Percentiles rank a stretch among this genome's conserved stretches.
Evolutionary conservation across 2,329 filamentous ascomycete genomes (phyloP).

Genomic region (Colletotrichum siamense): DNA sequence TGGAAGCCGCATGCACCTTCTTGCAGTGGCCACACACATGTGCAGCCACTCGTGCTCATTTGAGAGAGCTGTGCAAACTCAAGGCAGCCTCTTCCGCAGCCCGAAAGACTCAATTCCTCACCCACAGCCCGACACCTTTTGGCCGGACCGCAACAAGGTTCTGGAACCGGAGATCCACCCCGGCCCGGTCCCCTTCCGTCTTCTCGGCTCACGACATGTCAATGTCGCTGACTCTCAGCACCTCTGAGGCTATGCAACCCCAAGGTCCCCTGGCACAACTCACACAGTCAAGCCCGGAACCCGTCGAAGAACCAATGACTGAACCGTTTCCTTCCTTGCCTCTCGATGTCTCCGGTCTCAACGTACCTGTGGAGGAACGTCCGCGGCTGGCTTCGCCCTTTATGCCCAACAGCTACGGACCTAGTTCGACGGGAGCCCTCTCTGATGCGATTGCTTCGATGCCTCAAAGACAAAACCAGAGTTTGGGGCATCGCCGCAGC

Average conservation of each 20-base stretch:
- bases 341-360: conserved; percentile 4
- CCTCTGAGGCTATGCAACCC: conserved; percentile 69
- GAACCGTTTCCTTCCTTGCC: conserved; percentile 21
- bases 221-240: conserved; percentile 67
- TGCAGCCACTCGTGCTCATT: conserved; percentile 65
- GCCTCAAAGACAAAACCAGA: conserved; percentile 48
- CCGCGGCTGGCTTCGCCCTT: conserved; percentile 61
- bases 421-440: conserved; percentile 60
- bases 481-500: conserved; percentile 54
- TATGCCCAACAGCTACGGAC: conserved; percentile 64
- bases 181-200: conserved; percentile 49
- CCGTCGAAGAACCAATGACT: conserved; percentile 15
- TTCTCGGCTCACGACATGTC: conserved; percentile 69
- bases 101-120: conserved; percentile 51
- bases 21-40: conserved; percentile 70
- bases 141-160: conserved; percentile 54
- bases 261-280: conserved; percentile 66
- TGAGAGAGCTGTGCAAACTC: conserved; percentile 67
- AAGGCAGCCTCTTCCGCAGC: conserved; percentile 51
- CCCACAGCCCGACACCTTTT: conserved; percentile 62
- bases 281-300: conserved; percentile 47
- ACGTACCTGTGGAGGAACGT: conserved; percentile 29
- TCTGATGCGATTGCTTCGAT: conserved; percentile 42
- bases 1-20: conserved; percentile 50
- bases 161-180: conserved; percentile 54